phyloP scores from a whole-genome alignment of 1,284 basidiomycete genomes.

The Ganoderma boninense region DNA sequence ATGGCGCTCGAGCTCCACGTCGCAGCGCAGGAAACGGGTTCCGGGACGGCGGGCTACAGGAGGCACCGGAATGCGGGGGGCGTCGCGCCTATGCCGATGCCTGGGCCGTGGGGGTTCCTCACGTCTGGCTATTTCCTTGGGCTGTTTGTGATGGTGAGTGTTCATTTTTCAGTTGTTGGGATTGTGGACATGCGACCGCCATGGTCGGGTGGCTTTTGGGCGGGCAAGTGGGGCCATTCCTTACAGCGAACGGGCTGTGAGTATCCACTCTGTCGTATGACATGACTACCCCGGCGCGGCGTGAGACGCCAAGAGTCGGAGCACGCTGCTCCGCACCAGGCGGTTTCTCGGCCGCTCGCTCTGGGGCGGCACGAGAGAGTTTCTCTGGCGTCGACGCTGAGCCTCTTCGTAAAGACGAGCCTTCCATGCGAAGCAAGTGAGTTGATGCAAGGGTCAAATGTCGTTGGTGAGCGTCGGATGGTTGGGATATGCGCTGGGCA shows the following conservation, averaged over 20 bases:
- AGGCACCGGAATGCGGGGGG: conserved; percentile 14
- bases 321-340: no score
- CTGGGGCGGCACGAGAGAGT: no score
- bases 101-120: conserved; percentile 73
- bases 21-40: conserved; percentile 14
- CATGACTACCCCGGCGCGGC: no score
- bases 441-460: no score
- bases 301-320: no score
- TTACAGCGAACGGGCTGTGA: background rate
- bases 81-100: conserved; percentile 50
- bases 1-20: conserved; percentile 29
- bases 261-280: no score
- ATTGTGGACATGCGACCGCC: background rate
- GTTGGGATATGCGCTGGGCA: no score
- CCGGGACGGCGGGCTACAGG: conserved; percentile 9
- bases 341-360: no score
- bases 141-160: conserved; percentile 67
- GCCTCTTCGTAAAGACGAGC: no score
- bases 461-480: no score
- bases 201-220: background rate
- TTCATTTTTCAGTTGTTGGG: background rate
- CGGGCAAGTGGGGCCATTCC: background rate
- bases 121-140: conserved; percentile 75
- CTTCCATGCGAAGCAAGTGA: no score
- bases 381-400: no score